Percentiles rank a stretch among this genome's conserved stretches.
phyloP scores from a whole-genome alignment of 1,139 yeast genomes.

The Blastobotrys petasosporus region DNA sequence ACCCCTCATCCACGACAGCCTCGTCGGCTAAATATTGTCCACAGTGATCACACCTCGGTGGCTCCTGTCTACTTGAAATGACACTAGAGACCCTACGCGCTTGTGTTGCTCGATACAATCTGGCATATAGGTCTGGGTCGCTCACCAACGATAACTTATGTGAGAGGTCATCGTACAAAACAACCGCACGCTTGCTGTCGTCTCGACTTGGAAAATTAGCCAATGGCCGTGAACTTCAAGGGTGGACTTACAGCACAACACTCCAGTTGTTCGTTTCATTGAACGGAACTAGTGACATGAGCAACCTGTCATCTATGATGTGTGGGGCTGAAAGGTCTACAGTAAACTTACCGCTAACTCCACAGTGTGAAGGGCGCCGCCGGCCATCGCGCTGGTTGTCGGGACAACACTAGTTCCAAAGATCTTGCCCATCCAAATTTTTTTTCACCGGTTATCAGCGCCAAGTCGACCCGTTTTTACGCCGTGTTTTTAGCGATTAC shows the following conservation, averaged over 20 bases:
- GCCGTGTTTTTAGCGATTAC: no score
- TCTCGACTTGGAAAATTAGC: constrained; percentile 23
- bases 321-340: no score
- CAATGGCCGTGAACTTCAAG: neutral
- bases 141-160: constrained; percentile 29
- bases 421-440: no score
- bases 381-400: no score
- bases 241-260: constrained; percentile 29
- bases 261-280: constrained; percentile 24
- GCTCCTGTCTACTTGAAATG: neutral
- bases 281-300: constrained; percentile 32
- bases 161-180: constrained; percentile 29
- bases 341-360: no score
- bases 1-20: constrained; percentile 8
- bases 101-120: neutral
- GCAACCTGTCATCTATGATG: no score
- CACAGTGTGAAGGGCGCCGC: no score
- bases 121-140: constrained; percentile 18
- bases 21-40: constrained; percentile 4
- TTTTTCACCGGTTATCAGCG: no score
- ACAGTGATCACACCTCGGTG: neutral
- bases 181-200: constrained; percentile 29
- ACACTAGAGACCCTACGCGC: neutral
- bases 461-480: no score
- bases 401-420: no score